These are phyloP conservation scores for Vachellia pachyceras DNA, from an alignment of 306 rosid species.

Conservation along the genomic window DNA sequence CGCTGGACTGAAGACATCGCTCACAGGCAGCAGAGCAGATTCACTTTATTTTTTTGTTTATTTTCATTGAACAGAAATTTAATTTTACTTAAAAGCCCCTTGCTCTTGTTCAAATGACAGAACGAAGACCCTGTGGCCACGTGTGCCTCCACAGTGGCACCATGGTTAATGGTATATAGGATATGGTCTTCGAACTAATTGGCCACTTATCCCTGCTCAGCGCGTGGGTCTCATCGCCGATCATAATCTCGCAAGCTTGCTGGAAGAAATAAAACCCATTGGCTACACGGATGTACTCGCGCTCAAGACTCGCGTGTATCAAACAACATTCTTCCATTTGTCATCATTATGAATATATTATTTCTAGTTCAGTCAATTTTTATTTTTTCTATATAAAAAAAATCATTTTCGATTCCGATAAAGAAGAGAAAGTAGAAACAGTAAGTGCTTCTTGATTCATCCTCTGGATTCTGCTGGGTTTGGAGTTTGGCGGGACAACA, in stretches of 20 bases:
- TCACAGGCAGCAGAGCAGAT: no score
- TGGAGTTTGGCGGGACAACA: not conserved
- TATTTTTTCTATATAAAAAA: not conserved
- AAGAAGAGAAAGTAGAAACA: constrained; percentile 4
- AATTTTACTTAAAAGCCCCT: not conserved
- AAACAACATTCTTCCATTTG: constrained; percentile 30
- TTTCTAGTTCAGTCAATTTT: not conserved
- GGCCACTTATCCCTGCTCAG: not conserved
- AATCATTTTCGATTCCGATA: not conserved
- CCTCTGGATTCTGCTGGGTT: not conserved
- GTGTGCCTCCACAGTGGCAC: not conserved
- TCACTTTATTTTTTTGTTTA: not conserved
- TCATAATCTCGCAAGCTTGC: not conserved
- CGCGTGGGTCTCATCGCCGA: not conserved
- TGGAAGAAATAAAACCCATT: not conserved
- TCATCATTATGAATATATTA: not conserved
- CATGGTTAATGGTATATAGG: not conserved
- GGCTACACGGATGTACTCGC: not conserved
- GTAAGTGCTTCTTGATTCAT: not conserved
- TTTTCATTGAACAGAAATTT: not conserved
- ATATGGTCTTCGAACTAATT: not conserved
- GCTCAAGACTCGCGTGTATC: not conserved
- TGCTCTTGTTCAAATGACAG: not conserved
- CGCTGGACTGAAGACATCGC: not conserved
- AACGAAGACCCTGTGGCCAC: not conserved